Percentiles rank a stretch among this genome's conserved stretches.
Evolutionary conservation across 257 asterid species (phyloP).

Genomic region (Solanum rostratum): DNA sequence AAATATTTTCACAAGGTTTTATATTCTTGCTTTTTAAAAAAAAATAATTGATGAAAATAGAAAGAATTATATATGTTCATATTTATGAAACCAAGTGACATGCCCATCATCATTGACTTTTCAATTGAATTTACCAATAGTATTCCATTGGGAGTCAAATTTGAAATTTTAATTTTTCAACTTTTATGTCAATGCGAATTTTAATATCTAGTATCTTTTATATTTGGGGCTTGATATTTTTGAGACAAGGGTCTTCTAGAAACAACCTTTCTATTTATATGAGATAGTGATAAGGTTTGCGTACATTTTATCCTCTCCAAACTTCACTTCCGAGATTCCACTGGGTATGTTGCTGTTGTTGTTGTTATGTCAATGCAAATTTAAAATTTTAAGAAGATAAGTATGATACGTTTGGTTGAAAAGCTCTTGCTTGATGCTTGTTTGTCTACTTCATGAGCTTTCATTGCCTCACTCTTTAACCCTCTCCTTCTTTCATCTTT

Average conservation of each 20-base stretch:
- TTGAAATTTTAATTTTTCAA: neutral
- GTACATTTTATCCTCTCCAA: too few species aligned
- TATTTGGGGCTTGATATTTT: too few species aligned
- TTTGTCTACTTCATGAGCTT: neutral
- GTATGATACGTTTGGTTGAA: neutral
- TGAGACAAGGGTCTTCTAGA: too few species aligned
- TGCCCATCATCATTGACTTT: neutral
- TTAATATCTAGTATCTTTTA: too few species aligned
- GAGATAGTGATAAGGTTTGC: too few species aligned
- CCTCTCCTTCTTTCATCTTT: neutral
- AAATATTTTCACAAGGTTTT: neutral
- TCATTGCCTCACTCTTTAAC: neutral
- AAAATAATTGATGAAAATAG: neutral
- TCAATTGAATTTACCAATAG: neutral
- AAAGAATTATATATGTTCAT: neutral
- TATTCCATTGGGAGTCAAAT: neutral
- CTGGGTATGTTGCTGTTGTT: too few species aligned
- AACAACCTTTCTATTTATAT: too few species aligned
- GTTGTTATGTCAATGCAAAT: neutral
- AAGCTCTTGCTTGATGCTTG: neutral
- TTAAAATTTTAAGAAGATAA: neutral
- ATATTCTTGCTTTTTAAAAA: neutral
- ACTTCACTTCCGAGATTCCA: too few species aligned
- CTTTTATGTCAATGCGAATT: accelerated
- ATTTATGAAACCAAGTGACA: neutral